phyloP scores from a whole-genome alignment of 331 rosid genomes.

The Prunus yedoensis region DNA sequence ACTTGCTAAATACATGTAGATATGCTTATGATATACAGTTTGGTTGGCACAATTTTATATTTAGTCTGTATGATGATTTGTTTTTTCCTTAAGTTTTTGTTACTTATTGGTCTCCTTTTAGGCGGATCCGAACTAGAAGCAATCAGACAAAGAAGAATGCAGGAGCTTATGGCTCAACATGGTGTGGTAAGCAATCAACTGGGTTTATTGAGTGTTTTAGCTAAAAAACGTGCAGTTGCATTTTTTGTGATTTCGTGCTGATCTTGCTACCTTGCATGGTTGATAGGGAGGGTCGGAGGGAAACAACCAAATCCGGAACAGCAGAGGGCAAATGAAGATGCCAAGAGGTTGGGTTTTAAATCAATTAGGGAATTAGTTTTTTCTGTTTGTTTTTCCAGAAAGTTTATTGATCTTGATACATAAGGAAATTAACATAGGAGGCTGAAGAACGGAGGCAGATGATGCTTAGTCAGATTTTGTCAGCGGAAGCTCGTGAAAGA shows the following conservation, averaged over 20 bases:
- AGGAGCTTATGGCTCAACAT: slow-evolving; percentile 91
- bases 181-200: slow-evolving; percentile 57
- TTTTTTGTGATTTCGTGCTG: slow-evolving; percentile 20
- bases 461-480: slow-evolving; percentile 98
- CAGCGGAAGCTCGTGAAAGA: slow-evolving; percentile 90
- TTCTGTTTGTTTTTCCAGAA: background rate
- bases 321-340: slow-evolving; percentile 93
- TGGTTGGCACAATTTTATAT: background rate
- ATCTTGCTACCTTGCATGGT: slow-evolving; percentile 15
- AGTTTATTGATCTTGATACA: slow-evolving; percentile 22
- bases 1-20: background rate
- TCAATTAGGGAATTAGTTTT: background rate
- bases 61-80: background rate
- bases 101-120: slow-evolving; percentile 16
- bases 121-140: slow-evolving; percentile 99
- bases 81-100: background rate
- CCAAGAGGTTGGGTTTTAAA: slow-evolving; percentile 59
- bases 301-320: slow-evolving; percentile 74
- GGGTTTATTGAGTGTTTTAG: slow-evolving; percentile 7
- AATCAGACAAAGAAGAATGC: slow-evolving; percentile 97
- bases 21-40: background rate
- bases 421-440: slow-evolving; percentile 49
- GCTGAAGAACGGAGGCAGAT: slow-evolving; percentile 89
- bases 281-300: slow-evolving; percentile 49
- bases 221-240: background rate